These are phyloP conservation scores for Penicillium fuscoglaucum DNA, from an alignment of 2,329 filamentous ascomycete species.

Conservation along the genomic window DNA sequence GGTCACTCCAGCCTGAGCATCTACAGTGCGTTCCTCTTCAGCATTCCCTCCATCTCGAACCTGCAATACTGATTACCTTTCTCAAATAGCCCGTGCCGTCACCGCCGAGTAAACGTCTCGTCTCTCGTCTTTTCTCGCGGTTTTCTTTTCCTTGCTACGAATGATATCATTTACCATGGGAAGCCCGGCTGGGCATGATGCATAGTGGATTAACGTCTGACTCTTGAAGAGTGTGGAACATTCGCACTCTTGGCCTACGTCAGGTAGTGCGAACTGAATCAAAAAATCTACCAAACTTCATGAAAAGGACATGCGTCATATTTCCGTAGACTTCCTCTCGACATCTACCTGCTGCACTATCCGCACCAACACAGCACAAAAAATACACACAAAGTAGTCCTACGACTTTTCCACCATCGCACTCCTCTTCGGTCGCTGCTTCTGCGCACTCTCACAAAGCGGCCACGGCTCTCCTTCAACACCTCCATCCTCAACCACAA, in stretches of 20 bases:
- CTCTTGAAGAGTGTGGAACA: constrained; percentile 33
- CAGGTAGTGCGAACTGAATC: constrained; percentile 37
- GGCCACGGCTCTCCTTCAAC: constrained; percentile 50
- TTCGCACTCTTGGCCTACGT: constrained; percentile 32
- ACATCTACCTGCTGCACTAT: background rate
- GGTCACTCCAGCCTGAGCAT: constrained; percentile 97
- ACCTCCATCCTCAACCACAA: constrained; percentile 55
- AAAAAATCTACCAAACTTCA: constrained; percentile 34
- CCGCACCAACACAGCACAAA: background rate
- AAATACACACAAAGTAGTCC: background rate
- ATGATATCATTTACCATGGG: constrained; percentile 42
- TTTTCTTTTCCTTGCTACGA: constrained; percentile 40
- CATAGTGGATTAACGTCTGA: constrained; percentile 33
- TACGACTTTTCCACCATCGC: constrained; percentile 27
- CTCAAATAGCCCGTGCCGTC: constrained; percentile 43
- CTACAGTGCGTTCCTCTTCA: constrained; percentile 69
- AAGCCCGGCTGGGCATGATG: constrained; percentile 42
- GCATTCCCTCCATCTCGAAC: too few species aligned
- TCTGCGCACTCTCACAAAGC: constrained; percentile 70
- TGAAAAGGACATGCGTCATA: constrained; percentile 11
- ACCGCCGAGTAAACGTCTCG: constrained; percentile 46
- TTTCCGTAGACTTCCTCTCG: constrained; percentile 7
- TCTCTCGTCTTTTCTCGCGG: constrained; percentile 38
- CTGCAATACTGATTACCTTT: constrained; percentile 11
- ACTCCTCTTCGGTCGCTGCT: constrained; percentile 60